A percentile compares a stretch with the other conserved stretches of the same genome.
Conservation (phyloP, 805 yeast species). For the Brettanomyces naardenensis region DNA sequence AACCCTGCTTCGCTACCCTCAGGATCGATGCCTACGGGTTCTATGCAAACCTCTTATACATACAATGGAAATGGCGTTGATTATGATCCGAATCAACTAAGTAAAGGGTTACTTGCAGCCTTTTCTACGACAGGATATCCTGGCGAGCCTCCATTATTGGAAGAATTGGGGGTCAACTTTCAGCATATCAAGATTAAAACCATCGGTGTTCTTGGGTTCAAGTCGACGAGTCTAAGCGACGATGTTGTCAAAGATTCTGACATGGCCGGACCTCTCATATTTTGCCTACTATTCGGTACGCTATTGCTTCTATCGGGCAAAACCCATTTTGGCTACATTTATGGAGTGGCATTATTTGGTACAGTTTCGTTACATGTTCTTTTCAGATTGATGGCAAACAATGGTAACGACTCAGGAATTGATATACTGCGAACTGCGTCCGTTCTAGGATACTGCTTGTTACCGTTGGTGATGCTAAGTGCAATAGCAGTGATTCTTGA, state of each 20-base stretch:
- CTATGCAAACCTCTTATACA: slow-evolving; percentile 19
- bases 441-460: slow-evolving; percentile 86
- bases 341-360: slow-evolving; percentile 93
- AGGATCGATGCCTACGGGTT: too few species aligned
- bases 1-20: slow-evolving; percentile 8
- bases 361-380: slow-evolving; percentile 75
- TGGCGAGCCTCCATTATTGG: slow-evolving; percentile 88
- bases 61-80: slow-evolving; percentile 17
- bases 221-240: slow-evolving; percentile 45
- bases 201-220: slow-evolving; percentile 75
- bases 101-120: slow-evolving; percentile 81
- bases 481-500: slow-evolving; percentile 59
- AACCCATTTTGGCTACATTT: slow-evolving; percentile 93
- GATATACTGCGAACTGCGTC: slow-evolving; percentile 73
- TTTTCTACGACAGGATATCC: slow-evolving; percentile 90
- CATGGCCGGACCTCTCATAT: slow-evolving; percentile 89
- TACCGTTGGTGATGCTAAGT: slow-evolving; percentile 78
- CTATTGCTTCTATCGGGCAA: slow-evolving; percentile 81
- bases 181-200: slow-evolving; percentile 81
- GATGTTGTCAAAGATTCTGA: slow-evolving; percentile 85
- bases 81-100: slow-evolving; percentile 33
- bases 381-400: slow-evolving; percentile 79
- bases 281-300: slow-evolving; percentile 81
- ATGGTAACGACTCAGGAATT: slow-evolving; percentile 28
- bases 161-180: slow-evolving; percentile 91